Conservation (phyloP, 2,329 filamentous ascomycete genomes). For the Aspergillus arachidicola region DNA sequence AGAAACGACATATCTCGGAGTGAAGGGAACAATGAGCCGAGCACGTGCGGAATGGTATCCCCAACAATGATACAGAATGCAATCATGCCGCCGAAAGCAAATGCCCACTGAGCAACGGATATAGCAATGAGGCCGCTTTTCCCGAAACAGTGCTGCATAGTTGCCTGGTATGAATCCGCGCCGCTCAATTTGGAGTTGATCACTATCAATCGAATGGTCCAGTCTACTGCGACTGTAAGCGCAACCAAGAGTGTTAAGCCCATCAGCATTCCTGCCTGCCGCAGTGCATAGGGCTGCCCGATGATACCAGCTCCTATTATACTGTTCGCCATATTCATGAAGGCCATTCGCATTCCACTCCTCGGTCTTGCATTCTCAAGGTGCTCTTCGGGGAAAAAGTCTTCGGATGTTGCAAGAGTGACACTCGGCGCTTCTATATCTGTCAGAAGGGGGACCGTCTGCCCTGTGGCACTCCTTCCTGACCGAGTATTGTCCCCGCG, state of each 20-base stretch:
- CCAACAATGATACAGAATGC: constrained; percentile 97
- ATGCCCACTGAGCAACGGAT: constrained; percentile 90
- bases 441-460: constrained; percentile 72
- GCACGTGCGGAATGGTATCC: constrained; percentile 90
- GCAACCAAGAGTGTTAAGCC: constrained; percentile 76
- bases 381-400: constrained; percentile 60
- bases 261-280: constrained; percentile 82
- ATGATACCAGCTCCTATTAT: constrained; percentile 81
- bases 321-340: constrained; percentile 99
- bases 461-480: constrained; percentile 46
- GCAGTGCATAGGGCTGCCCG: constrained; percentile 92
- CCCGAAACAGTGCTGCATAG: constrained; percentile 94
- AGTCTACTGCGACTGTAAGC: constrained; percentile 86
- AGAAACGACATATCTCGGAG: constrained; percentile 73
- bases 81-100: constrained; percentile 98
- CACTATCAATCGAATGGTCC: constrained; percentile 96
- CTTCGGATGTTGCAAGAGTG: constrained; percentile 65
- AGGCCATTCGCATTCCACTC: constrained; percentile 81
- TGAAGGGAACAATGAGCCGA: constrained; percentile 78
- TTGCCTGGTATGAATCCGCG: constrained; percentile 90
- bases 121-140: constrained; percentile 86
- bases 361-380: constrained; percentile 71
- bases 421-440: constrained; percentile 81
- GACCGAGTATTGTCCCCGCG: constrained; percentile 42
- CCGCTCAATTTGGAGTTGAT: constrained; percentile 97